Base-by-base conservation (phyloP, 116 monocot species). In the Iris pallida region DNA sequence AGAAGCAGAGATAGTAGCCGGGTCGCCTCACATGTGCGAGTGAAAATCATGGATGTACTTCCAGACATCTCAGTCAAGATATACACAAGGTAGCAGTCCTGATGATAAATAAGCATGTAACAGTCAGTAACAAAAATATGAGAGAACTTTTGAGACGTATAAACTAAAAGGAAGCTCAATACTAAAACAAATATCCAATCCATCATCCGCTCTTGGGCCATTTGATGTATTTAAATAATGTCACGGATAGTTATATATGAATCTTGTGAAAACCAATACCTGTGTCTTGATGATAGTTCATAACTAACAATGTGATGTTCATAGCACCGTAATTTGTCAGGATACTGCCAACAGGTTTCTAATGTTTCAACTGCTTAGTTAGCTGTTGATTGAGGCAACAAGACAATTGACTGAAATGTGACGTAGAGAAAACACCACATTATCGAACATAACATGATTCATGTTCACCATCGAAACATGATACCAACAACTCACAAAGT, bases 61-160 rank as follows among this genome's bases (percentile, higher is more conserved):
- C 88, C 95, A 45, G 73, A 47, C 82, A 78, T 89, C 74, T 86
- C 86, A 20, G 76, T 88, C 80, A 95, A 61, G 65, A 95, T 76
- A 68, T 95, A 86, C 2, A 91, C 86, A 55, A 95, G 88, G 64
- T 86, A 88, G 51, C 88, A 88, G 56, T 95, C 91, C 95, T 95
- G 66, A 16, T 20, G 74, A 16, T 59, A 61, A 47, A 61, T 4
- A 78, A 7, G 20, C 14, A 52, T 2, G 4, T 16, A 17, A 7
- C 4, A 57, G 7, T 42, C 42, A 17, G 19, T 5, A 51, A 19
- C 10, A 12, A 46, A 49, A 20, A 30, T 30, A 30, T 30, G 30
- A 16, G 59, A 7, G n/a, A 4, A 42, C 30, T 68, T 3, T 16
- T 10, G 61, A 71, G 3, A 45, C 0, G 8, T 3, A 41, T n/a